phyloP scores from a whole-genome alignment of 2,329 filamentous ascomycete genomes.

The Neurospora sp. region DNA sequence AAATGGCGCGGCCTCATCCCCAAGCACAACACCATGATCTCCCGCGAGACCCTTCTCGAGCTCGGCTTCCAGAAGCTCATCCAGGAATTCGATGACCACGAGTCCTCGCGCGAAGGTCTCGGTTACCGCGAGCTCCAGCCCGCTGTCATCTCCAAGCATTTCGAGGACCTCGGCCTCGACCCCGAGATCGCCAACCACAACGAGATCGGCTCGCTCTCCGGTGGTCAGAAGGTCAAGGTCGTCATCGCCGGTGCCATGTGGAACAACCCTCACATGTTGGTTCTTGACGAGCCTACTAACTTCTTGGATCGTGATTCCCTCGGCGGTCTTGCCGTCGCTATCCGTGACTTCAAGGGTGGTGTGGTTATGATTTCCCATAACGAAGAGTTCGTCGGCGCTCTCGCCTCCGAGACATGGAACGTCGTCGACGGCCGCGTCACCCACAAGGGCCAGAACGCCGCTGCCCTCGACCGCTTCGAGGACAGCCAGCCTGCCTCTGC shows the following conservation, averaged over 20 bases:
- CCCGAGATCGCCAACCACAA: constrained; percentile 99
- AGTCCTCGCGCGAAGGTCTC: constrained; percentile 95
- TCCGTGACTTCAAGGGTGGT: constrained; percentile 95
- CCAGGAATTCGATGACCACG: constrained; percentile 97
- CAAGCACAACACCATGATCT: constrained; percentile 88
- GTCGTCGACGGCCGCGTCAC: constrained; percentile 81
- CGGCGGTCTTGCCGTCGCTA: constrained; percentile 91
- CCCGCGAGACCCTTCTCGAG: constrained; percentile 78
- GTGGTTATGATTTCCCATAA: constrained; percentile 99
- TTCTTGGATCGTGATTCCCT: constrained; percentile 98
- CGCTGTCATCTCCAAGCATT: constrained; percentile 92
- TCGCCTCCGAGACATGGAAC: constrained; percentile 95
- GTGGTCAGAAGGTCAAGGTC: constrained; percentile 98
- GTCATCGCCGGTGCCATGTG: constrained; percentile 94
- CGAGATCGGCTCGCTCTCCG: constrained; percentile 89
- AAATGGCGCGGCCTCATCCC: constrained; percentile 87
- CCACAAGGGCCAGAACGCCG: constrained; percentile 66
- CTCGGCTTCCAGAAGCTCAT: constrained; percentile 87
- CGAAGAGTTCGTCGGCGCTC: constrained; percentile 93
- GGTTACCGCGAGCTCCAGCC: constrained; percentile 91
- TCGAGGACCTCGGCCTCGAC: constrained; percentile 91
- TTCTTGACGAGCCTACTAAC: constrained; percentile 97
- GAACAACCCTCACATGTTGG: constrained; percentile 97
- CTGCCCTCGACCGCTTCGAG: constrained; percentile 77
- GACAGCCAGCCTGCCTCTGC: constrained; percentile 60